Conservation (phyloP, 2,329 filamentous ascomycete species). For the Calonectria hongkongensis region DNA sequence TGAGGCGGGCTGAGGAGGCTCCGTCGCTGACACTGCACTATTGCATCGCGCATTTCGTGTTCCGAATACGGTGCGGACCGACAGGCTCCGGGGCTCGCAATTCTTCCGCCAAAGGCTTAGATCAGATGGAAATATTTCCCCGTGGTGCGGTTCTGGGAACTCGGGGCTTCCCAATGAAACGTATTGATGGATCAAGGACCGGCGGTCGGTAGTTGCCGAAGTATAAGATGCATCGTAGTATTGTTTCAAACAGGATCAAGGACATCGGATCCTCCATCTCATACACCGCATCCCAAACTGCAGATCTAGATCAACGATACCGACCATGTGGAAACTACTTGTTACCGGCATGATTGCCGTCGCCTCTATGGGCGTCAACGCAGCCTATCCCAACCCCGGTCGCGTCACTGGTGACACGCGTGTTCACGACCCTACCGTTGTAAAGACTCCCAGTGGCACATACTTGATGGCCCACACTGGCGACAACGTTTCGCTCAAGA, state of each 20-base stretch:
- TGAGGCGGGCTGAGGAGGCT: background rate
- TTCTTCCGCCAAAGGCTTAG: background rate
- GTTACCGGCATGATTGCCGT: slow-evolving; percentile 29
- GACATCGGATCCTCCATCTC: background rate
- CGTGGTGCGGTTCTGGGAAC: background rate
- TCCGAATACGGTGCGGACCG: background rate
- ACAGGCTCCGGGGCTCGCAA: background rate
- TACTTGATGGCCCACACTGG: slow-evolving; percentile 20
- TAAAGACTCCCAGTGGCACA: slow-evolving; percentile 14
- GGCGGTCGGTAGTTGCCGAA: background rate
- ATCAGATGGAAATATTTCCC: background rate
- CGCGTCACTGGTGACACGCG: slow-evolving; percentile 11
- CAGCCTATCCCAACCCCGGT: slow-evolving; percentile 24
- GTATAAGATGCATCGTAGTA: background rate
- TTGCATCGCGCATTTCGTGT: background rate
- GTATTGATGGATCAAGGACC: background rate
- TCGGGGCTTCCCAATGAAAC: background rate
- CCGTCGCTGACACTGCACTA: background rate
- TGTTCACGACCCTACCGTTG: slow-evolving; percentile 26
- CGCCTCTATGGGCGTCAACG: background rate
- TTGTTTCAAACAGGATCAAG: slow-evolving; percentile 3
- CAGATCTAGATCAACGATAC: slow-evolving; percentile 5
- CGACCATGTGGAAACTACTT: slow-evolving; percentile 31
- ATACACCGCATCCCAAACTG: background rate
- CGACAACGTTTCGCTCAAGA: slow-evolving; percentile 12